Base-by-base conservation (phyloP, 1,284 basidiomycete species). In the Phellopilus nigrolimitatus region DNA sequence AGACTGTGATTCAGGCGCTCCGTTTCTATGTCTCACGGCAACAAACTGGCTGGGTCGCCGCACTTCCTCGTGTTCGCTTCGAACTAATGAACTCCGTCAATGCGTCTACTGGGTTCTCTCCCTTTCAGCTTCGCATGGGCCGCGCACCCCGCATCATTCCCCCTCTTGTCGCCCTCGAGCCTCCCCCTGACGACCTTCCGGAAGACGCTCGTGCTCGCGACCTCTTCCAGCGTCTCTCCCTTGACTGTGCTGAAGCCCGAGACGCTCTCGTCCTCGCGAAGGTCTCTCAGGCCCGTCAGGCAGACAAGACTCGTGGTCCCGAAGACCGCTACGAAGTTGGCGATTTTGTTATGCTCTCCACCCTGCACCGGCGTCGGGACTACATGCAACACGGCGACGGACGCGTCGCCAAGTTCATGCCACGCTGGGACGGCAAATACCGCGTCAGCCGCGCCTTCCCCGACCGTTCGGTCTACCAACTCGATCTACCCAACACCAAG, bases 1-100 rank as follows among this genome's bases (percentile, higher is more conserved):
- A 69, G 41, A 71, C 64, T 1, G 41, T 71, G 0, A 64, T 60
- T 33, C 68, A 71, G 31, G 51, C 51, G 21, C 40, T 74, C 0
- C 60, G 63, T 1, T 67, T 62, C 45, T 64, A 67, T 52, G 60
- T 64, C n/a, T 58, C 65, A 12, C 60, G 66, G 25, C 57, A 68
- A 27, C 74, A 72, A 49, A 57, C 59, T 37, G 64, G 70, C 10
- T 75, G 72, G 71, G 46, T 56, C 0, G 19, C 48, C 0, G 59
- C 65, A 0, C 58, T 75, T 0, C 69, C 68, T 0, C 40, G 61
- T 0, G 63, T 73, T 0, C 64, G 64, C 27, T 75, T 75, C 45
- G 59, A 62, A 2, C 66, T 71, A 25, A 74, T 75, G 65, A 71
- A 70, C 45, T 58, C 61, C 0, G 38, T 62, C 0, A 68, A 59